Percentiles rank a stretch among this genome's conserved stretches.
phyloP scores from a whole-genome alignment of 441 rosid species.

The Arabidopsis lyrata region DNA sequence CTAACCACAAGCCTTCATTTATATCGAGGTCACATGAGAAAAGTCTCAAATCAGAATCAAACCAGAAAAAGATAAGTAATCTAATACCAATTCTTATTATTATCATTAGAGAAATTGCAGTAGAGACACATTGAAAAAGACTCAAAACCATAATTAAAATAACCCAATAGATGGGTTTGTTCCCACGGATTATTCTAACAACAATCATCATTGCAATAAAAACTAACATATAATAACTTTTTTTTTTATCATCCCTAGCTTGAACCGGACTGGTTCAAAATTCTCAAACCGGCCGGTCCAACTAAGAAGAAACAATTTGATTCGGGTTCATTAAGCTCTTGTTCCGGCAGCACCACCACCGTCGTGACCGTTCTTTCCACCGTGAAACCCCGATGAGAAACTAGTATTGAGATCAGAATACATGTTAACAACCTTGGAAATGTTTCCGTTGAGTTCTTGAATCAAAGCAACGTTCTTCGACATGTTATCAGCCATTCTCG shows the following conservation, averaged over 20 bases:
- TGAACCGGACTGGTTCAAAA: slow-evolving; percentile 31
- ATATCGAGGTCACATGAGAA: slow-evolving; percentile 15
- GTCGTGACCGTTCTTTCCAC: slow-evolving; percentile 30
- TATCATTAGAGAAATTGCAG: slow-evolving; percentile 42
- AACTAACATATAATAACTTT: slow-evolving; percentile 24
- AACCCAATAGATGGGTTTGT: slow-evolving; percentile 43
- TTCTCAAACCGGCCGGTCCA: slow-evolving; percentile 40
- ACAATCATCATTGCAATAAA: slow-evolving; percentile 43
- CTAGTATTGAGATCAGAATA: slow-evolving; percentile 73
- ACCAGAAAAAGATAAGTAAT: neutral
- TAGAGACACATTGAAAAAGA: slow-evolving; percentile 41
- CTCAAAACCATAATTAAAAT: slow-evolving; percentile 45
- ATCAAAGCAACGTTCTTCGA: slow-evolving; percentile 87
- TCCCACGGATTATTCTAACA: slow-evolving; percentile 48
- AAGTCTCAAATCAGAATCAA: neutral
- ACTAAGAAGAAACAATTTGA: slow-evolving; percentile 26
- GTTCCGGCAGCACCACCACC: slow-evolving; percentile 42
- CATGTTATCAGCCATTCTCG: slow-evolving; percentile 79
- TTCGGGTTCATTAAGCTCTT: slow-evolving; percentile 37
- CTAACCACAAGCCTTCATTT: slow-evolving; percentile 34
- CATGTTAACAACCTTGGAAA: slow-evolving; percentile 77
- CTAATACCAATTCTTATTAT: slow-evolving; percentile 1
- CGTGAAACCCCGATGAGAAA: slow-evolving; percentile 56
- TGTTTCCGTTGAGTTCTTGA: slow-evolving; percentile 84
- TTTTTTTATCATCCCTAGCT: neutral